A percentile compares a stretch with the other conserved stretches of the same genome.
phyloP scores from a whole-genome alignment of 768 basidiomycete genomes.

The Leccinum incarnatum region DNA sequence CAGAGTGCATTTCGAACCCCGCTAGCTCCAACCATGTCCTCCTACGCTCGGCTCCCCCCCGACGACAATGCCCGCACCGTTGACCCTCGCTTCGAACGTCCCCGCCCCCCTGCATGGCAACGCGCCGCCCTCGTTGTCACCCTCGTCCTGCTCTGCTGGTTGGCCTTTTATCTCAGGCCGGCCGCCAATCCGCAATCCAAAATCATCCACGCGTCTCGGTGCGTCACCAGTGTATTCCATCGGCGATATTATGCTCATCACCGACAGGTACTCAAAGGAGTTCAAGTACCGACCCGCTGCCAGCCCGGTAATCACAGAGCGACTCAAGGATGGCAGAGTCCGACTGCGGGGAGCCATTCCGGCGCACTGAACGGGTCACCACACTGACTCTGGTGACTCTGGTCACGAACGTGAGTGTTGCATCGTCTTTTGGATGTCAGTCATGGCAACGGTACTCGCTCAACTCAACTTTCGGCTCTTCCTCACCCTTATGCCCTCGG shows the following conservation, averaged over 20 bases:
- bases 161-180: constrained; percentile 35
- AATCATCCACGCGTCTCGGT: constrained; percentile 66
- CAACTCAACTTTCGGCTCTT: background rate
- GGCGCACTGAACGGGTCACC: background rate
- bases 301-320: constrained; percentile 78
- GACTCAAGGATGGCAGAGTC: constrained; percentile 64
- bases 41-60: constrained; percentile 12
- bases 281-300: constrained; percentile 82
- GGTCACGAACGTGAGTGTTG: background rate
- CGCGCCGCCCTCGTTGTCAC: constrained; percentile 43
- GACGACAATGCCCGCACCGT: background rate
- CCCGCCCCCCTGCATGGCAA: constrained; percentile 45
- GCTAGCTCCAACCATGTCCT: constrained; percentile 10
- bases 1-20: constrained; percentile 23
- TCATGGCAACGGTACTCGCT: background rate
- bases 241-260: background rate
- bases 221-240: constrained; percentile 15
- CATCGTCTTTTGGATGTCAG: background rate
- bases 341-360: constrained; percentile 69
- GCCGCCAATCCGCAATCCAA: constrained; percentile 35
- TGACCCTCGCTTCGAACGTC: constrained; percentile 35
- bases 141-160: constrained; percentile 43
- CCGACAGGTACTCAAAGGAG: constrained; percentile 75
- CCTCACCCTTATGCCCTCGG: too few species aligned
- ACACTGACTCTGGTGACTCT: background rate